phyloP scores from a whole-genome alignment of 441 rosid species.

The Syzygium syzygioides region DNA sequence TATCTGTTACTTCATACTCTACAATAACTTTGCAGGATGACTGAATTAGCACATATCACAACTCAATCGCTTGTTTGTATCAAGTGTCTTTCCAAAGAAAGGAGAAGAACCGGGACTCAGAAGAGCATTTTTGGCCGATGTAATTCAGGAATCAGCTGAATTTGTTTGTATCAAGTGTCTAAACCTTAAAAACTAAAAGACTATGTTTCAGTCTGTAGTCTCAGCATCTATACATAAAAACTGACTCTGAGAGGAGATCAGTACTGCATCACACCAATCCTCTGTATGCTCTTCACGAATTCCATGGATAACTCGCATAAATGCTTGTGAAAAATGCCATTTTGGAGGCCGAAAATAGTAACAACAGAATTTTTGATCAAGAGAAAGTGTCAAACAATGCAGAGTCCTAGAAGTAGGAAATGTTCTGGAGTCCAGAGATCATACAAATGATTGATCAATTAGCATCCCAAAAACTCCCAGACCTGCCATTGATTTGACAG shows the following conservation, averaged over 20 bases:
- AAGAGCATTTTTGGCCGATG: neutral
- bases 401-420: neutral
- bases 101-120: neutral
- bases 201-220: neutral
- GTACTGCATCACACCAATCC: neutral
- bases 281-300: too few relatives aligned
- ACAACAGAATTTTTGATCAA: neutral
- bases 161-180: rapidly evolving
- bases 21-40: neutral
- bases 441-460: rapidly evolving
- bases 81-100: neutral
- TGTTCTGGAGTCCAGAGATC: neutral
- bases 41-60: neutral
- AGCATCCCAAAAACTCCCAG: neutral
- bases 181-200: neutral
- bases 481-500: neutral
- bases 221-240: neutral
- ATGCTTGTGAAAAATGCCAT: neutral
- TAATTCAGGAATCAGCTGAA: neutral
- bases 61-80: neutral
- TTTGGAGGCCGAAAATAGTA: too few relatives aligned
- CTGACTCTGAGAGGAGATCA: neutral
- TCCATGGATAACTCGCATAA: neutral
- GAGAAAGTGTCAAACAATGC: neutral
- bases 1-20: neutral